Evolutionary conservation across 495 filamentous ascomycete genomes (phyloP).

Genomic region (Aspergillus panamensis): DNA sequence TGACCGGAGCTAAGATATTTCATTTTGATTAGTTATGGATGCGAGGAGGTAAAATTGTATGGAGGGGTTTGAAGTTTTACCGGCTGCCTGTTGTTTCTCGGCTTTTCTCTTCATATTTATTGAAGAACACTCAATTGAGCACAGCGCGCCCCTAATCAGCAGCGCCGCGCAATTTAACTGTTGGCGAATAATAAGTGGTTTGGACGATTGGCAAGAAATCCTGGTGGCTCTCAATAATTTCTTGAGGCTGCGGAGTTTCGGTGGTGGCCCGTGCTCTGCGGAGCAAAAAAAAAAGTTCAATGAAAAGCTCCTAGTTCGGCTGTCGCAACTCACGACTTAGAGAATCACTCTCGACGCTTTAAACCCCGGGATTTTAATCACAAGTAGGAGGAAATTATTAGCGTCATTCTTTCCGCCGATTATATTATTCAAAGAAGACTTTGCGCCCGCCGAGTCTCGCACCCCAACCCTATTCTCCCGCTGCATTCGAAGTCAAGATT

Average conservation of each 20-base stretch:
- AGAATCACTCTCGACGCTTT: neutral
- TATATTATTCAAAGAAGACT: no score
- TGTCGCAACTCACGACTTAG: slow-evolving; percentile 8
- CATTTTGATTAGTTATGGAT: slow-evolving; percentile 7
- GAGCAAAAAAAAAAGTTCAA: slow-evolving; percentile 40
- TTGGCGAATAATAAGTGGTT: neutral
- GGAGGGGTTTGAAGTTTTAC: slow-evolving; percentile 18
- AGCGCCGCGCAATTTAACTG: neutral
- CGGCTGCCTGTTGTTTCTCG: slow-evolving; percentile 39
- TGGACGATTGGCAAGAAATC: neutral
- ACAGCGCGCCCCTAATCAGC: neutral
- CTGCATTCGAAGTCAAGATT: neutral
- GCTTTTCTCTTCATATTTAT: slow-evolving; percentile 43
- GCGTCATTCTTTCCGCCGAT: no score
- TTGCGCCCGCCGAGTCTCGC: neutral
- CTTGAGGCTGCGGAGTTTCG: slow-evolving; percentile 29
- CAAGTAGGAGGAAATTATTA: no score
- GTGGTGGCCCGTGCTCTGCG: slow-evolving; percentile 46
- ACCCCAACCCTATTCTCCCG: neutral
- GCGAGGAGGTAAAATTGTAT: neutral
- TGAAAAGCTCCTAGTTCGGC: slow-evolving; percentile 8
- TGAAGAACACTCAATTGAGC: neutral
- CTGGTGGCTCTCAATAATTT: slow-evolving; percentile 9
- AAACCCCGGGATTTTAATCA: no score
- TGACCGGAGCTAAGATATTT: slow-evolving; percentile 35